phyloP scores from a whole-genome alignment of 352 stramenopile genomes.

The Pythium apleroticum region DNA sequence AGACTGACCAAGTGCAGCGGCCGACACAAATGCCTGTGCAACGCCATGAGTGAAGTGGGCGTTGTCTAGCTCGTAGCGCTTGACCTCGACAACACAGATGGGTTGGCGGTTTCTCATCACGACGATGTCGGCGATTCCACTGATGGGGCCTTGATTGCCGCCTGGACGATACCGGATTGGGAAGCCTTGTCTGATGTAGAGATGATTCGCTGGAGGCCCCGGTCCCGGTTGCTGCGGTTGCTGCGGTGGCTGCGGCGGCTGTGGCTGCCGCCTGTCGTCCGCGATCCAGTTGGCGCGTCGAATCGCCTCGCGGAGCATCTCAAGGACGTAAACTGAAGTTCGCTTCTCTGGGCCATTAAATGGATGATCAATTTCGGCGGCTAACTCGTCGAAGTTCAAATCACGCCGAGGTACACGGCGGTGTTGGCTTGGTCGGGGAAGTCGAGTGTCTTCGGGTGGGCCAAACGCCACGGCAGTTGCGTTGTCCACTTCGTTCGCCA shows the following conservation, averaged over 20 bases:
- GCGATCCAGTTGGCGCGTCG: neutral
- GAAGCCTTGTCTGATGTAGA: neutral
- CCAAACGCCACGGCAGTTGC: too few species aligned
- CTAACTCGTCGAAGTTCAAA: too few species aligned
- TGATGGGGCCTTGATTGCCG: neutral
- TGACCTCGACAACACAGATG: neutral
- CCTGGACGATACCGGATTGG: neutral
- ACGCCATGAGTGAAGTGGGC: neutral
- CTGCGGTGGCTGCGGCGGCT: too few species aligned
- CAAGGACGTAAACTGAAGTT: neutral
- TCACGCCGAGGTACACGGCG: too few species aligned
- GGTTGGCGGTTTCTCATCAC: neutral
- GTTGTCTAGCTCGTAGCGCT: neutral
- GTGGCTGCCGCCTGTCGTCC: neutral
- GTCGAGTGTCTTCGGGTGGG: too few species aligned
- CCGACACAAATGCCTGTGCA: neutral
- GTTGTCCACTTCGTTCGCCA: too few species aligned
- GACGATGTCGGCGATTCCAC: neutral
- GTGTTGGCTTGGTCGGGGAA: too few species aligned
- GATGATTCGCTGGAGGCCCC: neutral
- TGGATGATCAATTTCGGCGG: too few species aligned
- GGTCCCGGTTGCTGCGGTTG: neutral
- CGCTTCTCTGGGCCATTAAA: neutral
- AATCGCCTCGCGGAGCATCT: neutral
- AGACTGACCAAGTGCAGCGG: neutral